Base-by-base conservation (phyloP, 306 rosid species). In the Cucurbita moschata region DNA sequence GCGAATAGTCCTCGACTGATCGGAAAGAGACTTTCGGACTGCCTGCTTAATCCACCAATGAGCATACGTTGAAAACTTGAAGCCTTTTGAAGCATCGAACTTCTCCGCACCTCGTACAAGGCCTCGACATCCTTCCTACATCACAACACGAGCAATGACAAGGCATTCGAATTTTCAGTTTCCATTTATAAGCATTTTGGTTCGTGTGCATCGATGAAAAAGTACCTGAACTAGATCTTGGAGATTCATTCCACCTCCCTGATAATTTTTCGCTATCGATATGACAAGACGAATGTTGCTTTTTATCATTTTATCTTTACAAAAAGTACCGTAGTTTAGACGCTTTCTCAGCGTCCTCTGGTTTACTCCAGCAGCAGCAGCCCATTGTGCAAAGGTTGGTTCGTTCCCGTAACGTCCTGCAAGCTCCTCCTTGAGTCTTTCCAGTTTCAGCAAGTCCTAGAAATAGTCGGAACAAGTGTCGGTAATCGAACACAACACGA, bases 11-110 rank as follows among this genome's bases (percentile, higher is more conserved):
- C 97, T 84, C 44, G 97, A 89, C 83, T 86, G 98, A 76, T 87
- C 92, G 56, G 96, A 87, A 78, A 94, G 95, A 67, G 92, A 86
- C 77, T 87, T 90, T 61, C 95, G 89, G 79, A 94, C 92, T 9
- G 97, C 87, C 82, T 90, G 97, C 83, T 89, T 94, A 74, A 94
- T 94, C 98, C 97, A 94, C 98, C 98, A 94, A 65, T 94, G 98
- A 63, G 97, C 98, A 77, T 94, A 94, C 83, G 98, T 94, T 46
- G 98, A 94, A 87, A 94, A 94, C 88, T 89, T 94, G 77, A 94
- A 94, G 74, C 98, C 98, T 82, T 89, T 94, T 65, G 98, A 85
- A 65, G 89, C 98, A 77, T 94, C 98, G 79, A 87, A 94, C 86
- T 89, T 94, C 79, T 94, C 98, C 3, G 89, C 87, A 77, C 97